phyloP scores from a whole-genome alignment of 1,139 yeast genomes.

The Blastobotrys illinoisensis region DNA sequence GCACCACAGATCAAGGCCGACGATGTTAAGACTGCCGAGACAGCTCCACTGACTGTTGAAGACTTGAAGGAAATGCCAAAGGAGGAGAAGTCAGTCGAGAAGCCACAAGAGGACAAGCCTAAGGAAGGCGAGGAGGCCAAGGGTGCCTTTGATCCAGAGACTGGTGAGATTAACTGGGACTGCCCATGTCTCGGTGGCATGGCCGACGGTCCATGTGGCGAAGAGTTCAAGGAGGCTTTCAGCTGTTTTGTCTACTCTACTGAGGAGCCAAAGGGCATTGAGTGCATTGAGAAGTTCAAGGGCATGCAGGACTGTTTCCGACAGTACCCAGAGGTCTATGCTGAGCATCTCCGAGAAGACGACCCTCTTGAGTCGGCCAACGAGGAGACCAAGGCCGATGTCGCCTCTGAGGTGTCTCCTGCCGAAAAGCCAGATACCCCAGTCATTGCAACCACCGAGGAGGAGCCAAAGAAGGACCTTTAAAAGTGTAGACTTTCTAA shows the following conservation, averaged over 20 bases:
- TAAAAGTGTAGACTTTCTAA: background rate
- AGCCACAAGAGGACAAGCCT: background rate
- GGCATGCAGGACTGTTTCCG: conserved; percentile 95
- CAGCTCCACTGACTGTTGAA: background rate
- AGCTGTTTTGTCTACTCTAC: conserved; percentile 93
- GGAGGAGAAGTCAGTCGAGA: background rate
- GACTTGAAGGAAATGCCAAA: conserved; percentile 1
- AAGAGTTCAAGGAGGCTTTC: conserved; percentile 93
- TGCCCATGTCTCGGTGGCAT: conserved; percentile 99
- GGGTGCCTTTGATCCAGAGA: conserved; percentile 91
- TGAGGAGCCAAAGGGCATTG: conserved; percentile 95
- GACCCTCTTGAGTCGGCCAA: conserved; percentile 21
- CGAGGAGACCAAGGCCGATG: conserved; percentile 4
- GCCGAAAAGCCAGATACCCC: background rate
- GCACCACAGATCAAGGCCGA: conserved; percentile 1
- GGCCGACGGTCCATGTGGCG: conserved; percentile 99
- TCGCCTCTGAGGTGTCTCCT: background rate
- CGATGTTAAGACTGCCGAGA: conserved; percentile 5
- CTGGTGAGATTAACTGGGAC: conserved; percentile 99
- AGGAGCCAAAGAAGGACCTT: background rate
- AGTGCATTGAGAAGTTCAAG: conserved; percentile 88
- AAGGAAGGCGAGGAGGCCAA: conserved; percentile 22
- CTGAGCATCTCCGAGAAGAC: conserved; percentile 76
- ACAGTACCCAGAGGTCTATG: conserved; percentile 87
- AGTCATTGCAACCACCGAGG: background rate